Conservation (phyloP, 345 rosid species). For the Eucalyptus regnans region DNA sequence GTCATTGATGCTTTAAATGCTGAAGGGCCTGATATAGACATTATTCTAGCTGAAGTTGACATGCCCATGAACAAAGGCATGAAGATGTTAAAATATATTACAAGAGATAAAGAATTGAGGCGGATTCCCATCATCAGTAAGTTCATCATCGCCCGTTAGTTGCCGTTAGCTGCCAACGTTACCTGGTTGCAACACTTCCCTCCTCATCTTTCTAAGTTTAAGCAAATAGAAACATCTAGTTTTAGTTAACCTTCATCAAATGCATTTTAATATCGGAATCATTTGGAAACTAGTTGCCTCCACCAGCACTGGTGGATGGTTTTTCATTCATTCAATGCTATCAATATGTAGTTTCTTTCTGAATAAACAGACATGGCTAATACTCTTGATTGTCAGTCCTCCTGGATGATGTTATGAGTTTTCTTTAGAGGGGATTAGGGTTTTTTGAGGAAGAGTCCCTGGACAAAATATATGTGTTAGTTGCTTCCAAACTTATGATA, state of each 20-base stretch:
- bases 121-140: constrained; percentile 97
- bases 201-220: neutral
- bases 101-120: constrained; percentile 65
- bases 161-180: neutral
- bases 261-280: neutral
- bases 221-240: neutral
- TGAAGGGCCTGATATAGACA: constrained; percentile 91
- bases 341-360: neutral
- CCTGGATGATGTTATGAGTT: neutral
- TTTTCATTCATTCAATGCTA: neutral
- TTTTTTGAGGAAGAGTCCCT: neutral
- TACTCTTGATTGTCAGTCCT: neutral
- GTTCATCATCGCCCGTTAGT: constrained; percentile 5
- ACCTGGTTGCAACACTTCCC: neutral
- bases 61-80: constrained; percentile 93
- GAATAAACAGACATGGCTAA: neutral
- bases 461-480: neutral
- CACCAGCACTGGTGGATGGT: neutral
- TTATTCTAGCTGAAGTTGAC: constrained; percentile 93
- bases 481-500: neutral
- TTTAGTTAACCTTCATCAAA: neutral
- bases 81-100: constrained; percentile 91
- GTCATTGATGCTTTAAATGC: constrained; percentile 95
- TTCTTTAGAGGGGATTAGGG: neutral
- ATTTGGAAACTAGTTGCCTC: neutral